Evolutionary conservation across 352 stramenopile genomes (phyloP).

Genomic region (Pythium scleroteichum): DNA sequence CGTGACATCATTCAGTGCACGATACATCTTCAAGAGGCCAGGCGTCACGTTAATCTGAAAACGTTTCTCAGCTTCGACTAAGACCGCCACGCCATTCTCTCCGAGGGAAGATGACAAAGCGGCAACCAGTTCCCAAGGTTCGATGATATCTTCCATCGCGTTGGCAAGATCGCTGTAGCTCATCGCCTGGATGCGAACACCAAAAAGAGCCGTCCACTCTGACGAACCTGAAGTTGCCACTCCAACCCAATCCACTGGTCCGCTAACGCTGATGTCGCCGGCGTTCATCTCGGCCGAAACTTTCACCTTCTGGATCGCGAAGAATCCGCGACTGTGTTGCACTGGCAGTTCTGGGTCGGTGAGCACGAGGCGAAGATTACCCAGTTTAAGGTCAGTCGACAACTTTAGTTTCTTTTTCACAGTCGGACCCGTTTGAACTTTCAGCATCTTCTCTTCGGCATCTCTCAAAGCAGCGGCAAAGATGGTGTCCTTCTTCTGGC

Average conservation of each 20-base stretch:
- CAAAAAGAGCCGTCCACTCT: slow-evolving; percentile 37
- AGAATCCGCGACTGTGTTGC: slow-evolving; percentile 33
- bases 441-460: slow-evolving; percentile 28
- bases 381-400: slow-evolving; percentile 36
- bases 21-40: slow-evolving; percentile 64
- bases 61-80: slow-evolving; percentile 37
- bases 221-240: slow-evolving; percentile 26
- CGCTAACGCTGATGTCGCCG: slow-evolving; percentile 17
- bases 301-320: slow-evolving; percentile 38
- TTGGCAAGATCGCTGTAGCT: slow-evolving; percentile 41
- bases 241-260: slow-evolving; percentile 27
- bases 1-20: slow-evolving; percentile 74
- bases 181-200: slow-evolving; percentile 32
- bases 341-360: slow-evolving; percentile 37
- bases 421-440: slow-evolving; percentile 1
- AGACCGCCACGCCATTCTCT: slow-evolving; percentile 35
- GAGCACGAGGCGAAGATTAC: slow-evolving; percentile 35
- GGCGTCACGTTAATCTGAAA: slow-evolving; percentile 48
- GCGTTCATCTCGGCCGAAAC: slow-evolving; percentile 28
- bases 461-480: slow-evolving; percentile 28
- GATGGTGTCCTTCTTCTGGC: slow-evolving; percentile 34
- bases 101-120: slow-evolving; percentile 29
- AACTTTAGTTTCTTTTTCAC: slow-evolving; percentile 31
- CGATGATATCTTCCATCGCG: slow-evolving; percentile 41
- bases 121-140: slow-evolving; percentile 38